These are phyloP conservation scores for Malus sieversii DNA, from an alignment of 306 rosid genomes.

Conservation along the genomic window DNA sequence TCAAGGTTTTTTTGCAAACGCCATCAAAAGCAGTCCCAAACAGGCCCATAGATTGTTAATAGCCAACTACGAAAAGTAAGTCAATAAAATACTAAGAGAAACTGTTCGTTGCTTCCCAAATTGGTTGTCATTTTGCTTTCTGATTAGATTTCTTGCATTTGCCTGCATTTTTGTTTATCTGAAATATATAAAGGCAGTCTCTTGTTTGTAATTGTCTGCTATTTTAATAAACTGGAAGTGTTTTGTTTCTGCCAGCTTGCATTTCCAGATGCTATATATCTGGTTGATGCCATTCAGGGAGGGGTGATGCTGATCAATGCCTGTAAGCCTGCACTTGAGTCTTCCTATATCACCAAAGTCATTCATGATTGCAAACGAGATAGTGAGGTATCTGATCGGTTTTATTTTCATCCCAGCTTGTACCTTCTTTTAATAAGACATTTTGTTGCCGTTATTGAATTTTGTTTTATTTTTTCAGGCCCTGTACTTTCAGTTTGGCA, in stretches of 20 bases:
- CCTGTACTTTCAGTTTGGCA: conserved; percentile 88
- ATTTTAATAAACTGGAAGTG: not conserved
- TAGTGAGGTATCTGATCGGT: conserved; percentile 70
- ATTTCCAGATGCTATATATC: conserved; percentile 84
- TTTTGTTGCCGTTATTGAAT: conserved; percentile 6
- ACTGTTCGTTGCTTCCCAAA: not conserved
- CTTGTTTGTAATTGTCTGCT: not conserved
- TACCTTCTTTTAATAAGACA: not conserved
- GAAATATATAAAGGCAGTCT: not conserved
- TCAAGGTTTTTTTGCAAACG: too few species aligned
- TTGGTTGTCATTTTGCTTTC: not conserved
- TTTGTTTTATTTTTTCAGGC: conserved; percentile 52
- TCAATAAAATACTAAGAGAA: not conserved
- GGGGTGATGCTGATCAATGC: conserved; percentile 73
- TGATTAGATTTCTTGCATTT: not conserved
- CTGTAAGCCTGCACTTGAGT: conserved; percentile 98
- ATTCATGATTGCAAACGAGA: conserved; percentile 99
- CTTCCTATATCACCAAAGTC: conserved; percentile 79
- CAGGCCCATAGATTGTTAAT: not conserved
- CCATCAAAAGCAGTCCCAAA: too few species aligned
- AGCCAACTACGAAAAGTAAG: not conserved
- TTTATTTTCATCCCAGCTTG: conserved; percentile 11
- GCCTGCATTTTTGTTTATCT: not conserved
- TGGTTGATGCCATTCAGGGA: conserved; percentile 87
- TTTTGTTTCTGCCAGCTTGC: conserved; percentile 64